Evolutionary conservation across 768 basidiomycete genomes (phyloP).

Genomic region (Floccularia luteovirens): DNA sequence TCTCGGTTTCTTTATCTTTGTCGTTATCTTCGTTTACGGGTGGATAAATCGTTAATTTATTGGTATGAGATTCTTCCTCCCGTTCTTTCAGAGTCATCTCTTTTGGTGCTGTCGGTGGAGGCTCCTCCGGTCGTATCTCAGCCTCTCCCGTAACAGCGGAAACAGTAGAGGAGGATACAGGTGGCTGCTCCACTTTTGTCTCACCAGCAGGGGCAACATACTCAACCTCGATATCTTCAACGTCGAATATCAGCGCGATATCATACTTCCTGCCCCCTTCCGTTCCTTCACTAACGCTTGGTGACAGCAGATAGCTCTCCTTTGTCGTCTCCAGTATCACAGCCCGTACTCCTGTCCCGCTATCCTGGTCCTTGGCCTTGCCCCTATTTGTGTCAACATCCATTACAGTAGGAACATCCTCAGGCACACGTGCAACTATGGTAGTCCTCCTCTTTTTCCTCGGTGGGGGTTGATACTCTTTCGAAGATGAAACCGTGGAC

Average conservation of each 20-base stretch:
- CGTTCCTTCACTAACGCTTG: conserved; percentile 12
- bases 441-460: conserved; percentile 25
- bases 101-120: neutral
- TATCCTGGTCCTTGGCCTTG: neutral
- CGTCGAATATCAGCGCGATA: conserved; percentile 28
- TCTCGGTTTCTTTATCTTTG: too few relatives aligned
- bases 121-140: neutral
- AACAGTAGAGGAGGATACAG: neutral
- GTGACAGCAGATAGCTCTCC: conserved; percentile 30
- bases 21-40: neutral
- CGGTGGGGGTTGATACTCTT: conserved; percentile 17
- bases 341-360: neutral
- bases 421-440: conserved; percentile 8
- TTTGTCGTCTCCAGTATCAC: conserved; percentile 26
- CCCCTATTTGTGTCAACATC: conserved; percentile 7
- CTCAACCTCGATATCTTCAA: conserved; percentile 10
- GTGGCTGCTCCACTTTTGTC: neutral
- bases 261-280: conserved; percentile 20
- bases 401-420: conserved; percentile 19
- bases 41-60: neutral
- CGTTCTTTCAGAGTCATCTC: too few relatives aligned
- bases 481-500: conserved; percentile 3
- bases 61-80: too few relatives aligned
- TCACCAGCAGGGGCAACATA: neutral
- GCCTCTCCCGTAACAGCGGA: neutral